These are phyloP conservation scores for Pseudogymnoascus sp. DNA, from an alignment of 2,329 filamentous ascomycete genomes.

Conservation along the genomic window DNA sequence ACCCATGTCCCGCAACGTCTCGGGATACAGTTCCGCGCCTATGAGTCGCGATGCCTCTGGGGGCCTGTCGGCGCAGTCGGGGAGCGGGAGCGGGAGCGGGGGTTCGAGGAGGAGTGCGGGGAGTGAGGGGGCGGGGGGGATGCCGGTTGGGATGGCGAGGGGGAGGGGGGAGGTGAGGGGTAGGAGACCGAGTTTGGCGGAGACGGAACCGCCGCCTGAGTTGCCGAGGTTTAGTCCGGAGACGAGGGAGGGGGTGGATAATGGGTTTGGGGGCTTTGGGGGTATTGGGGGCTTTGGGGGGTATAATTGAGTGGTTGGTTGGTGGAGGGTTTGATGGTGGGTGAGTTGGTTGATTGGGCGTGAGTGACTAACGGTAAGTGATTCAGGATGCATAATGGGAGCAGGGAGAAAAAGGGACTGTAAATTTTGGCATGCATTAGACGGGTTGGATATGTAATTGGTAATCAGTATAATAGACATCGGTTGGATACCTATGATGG, in stretches of 20 bases:
- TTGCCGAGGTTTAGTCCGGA: slow-evolving; percentile 20
- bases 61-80: slow-evolving; percentile 25
- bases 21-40: slow-evolving; percentile 39
- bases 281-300: not conserved
- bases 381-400: slow-evolving; percentile 8
- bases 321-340: not conserved
- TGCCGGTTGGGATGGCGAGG: not conserved
- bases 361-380: too few species aligned
- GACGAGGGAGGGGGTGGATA: slow-evolving; percentile 15
- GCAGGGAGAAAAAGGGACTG: not conserved
- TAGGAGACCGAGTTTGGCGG: slow-evolving; percentile 17
- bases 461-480: not conserved
- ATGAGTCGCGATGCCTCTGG: slow-evolving; percentile 40
- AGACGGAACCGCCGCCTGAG: slow-evolving; percentile 24
- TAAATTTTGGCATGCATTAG: not conserved
- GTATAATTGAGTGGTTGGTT: not conserved
- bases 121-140: not conserved
- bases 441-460: not conserved
- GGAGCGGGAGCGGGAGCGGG: not conserved
- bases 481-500: too few species aligned
- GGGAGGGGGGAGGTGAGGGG: not conserved
- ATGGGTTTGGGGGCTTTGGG: not conserved
- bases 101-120: slow-evolving; percentile 3
- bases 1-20: slow-evolving; percentile 41
- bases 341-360: too few species aligned